phyloP scores from a whole-genome alignment of 305 asterid genomes.

The Plantago rigida region DNA sequence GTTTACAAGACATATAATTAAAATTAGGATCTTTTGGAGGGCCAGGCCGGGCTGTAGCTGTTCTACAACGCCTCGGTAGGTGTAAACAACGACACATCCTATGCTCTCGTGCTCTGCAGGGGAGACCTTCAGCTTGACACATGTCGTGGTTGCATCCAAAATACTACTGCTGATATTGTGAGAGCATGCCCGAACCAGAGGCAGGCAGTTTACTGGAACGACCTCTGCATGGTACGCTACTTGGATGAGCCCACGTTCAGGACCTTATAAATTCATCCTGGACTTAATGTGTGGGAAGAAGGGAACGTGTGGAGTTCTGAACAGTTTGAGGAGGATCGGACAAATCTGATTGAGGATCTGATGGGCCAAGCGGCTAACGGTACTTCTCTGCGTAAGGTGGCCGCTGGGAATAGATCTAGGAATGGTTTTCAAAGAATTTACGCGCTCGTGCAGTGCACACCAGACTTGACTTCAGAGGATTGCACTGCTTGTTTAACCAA shows the following conservation, averaged over 20 bases:
- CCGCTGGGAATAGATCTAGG: conserved; percentile 19
- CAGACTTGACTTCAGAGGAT: conserved; percentile 24
- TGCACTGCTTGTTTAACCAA: conserved; percentile 27
- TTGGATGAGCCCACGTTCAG: conserved; percentile 9
- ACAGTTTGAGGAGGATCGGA: conserved; percentile 11
- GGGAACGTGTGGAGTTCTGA: neutral
- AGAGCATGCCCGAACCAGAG: conserved; percentile 18
- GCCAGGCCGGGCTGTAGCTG: too few species aligned
- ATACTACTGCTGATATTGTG: conserved; percentile 19
- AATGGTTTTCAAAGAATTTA: conserved; percentile 16
- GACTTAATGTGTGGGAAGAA: neutral
- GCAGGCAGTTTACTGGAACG: conserved; percentile 26
- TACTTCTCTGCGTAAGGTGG: conserved; percentile 19
- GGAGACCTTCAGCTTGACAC: conserved; percentile 16
- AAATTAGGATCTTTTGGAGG: too few species aligned
- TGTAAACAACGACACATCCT: conserved; percentile 18
- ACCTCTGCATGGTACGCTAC: conserved; percentile 32
- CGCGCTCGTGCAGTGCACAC: conserved; percentile 35
- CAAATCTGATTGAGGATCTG: conserved; percentile 5
- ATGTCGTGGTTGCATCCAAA: conserved; percentile 30
- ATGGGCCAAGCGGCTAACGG: conserved; percentile 24
- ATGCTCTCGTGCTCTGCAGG: conserved; percentile 20
- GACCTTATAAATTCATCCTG: neutral
- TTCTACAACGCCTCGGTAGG: conserved; percentile 25
- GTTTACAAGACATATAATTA: too few species aligned